Percentiles rank a stretch among this genome's conserved stretches.
Evolutionary conservation across 176 grass and related monocot genomes (phyloP).

Genomic region (Neostapfia colusana): DNA sequence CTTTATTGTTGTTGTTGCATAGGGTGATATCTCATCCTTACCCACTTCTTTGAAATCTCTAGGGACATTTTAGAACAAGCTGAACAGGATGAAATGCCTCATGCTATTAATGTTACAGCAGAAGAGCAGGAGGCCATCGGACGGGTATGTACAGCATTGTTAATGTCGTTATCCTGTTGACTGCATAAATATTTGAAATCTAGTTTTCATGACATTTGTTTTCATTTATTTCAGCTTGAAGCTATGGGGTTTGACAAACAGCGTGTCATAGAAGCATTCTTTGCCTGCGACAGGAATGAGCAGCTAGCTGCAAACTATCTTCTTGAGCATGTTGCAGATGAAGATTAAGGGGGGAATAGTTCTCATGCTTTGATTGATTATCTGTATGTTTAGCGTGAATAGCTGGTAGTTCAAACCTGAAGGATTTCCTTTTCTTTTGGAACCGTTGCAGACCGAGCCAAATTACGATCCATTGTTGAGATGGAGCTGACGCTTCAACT

Average conservation of each 20-base stretch:
- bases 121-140: conserved; percentile 87
- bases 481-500: conserved; percentile 16
- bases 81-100: conserved; percentile 89
- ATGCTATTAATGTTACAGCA: conserved; percentile 80
- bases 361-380: background rate
- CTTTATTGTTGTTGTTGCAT: background rate
- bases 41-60: background rate
- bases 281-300: conserved; percentile 91
- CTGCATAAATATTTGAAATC: conserved; percentile 5
- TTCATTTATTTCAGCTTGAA: conserved; percentile 57
- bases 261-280: conserved; percentile 83
- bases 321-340: conserved; percentile 78
- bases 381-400: background rate
- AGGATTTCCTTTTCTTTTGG: background rate
- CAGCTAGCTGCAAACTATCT: conserved; percentile 91
- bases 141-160: conserved; percentile 54
- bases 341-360: conserved; percentile 58
- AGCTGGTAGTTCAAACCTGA: background rate
- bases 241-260: conserved; percentile 85
- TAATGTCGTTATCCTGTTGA: background rate
- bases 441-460: background rate
- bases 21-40: conserved; percentile 4
- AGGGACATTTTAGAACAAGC: conserved; percentile 78
- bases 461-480: conserved; percentile 21
- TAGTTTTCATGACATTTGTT: conserved; percentile 1